Conservation (phyloP, 2,329 filamentous ascomycete genomes). For the Penicillium sclerotigenum region DNA sequence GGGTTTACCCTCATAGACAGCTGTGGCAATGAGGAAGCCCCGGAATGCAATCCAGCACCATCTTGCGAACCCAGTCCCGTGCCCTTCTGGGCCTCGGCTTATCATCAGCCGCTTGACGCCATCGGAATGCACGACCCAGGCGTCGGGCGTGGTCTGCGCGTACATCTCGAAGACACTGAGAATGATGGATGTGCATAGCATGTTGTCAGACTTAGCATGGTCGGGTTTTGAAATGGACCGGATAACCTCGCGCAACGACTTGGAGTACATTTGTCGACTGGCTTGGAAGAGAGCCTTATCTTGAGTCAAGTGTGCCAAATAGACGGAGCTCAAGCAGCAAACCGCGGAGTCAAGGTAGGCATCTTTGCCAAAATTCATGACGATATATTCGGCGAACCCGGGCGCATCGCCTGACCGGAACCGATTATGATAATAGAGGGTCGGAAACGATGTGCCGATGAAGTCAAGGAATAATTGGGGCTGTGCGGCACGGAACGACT, state of each 20-base stretch:
- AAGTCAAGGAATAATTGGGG: constrained; percentile 26
- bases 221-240: constrained; percentile 26
- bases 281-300: constrained; percentile 22
- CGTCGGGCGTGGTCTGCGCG: constrained; percentile 34
- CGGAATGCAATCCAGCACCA: constrained; percentile 39
- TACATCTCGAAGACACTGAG: constrained; percentile 43
- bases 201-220: constrained; percentile 31
- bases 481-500: constrained; percentile 21
- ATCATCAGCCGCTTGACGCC: constrained; percentile 38
- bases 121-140: constrained; percentile 39
- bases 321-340: constrained; percentile 28
- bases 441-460: constrained; percentile 28
- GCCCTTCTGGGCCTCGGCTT: constrained; percentile 30
- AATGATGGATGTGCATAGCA: constrained; percentile 38
- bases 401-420: constrained; percentile 25
- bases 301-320: constrained; percentile 25
- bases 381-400: constrained; percentile 25
- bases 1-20: constrained; percentile 31
- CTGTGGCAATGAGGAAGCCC: constrained; percentile 37
- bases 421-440: constrained; percentile 28
- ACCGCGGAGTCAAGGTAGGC: constrained; percentile 27
- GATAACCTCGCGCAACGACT: constrained; percentile 31
- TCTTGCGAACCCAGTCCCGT: constrained; percentile 31
- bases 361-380: constrained; percentile 23
- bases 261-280: constrained; percentile 32